A percentile compares a stretch with the other conserved stretches of the same genome.
These are phyloP conservation scores for Talinum fruticosum DNA, from an alignment of 148 eudicot genomes.

Conservation along the genomic window DNA sequence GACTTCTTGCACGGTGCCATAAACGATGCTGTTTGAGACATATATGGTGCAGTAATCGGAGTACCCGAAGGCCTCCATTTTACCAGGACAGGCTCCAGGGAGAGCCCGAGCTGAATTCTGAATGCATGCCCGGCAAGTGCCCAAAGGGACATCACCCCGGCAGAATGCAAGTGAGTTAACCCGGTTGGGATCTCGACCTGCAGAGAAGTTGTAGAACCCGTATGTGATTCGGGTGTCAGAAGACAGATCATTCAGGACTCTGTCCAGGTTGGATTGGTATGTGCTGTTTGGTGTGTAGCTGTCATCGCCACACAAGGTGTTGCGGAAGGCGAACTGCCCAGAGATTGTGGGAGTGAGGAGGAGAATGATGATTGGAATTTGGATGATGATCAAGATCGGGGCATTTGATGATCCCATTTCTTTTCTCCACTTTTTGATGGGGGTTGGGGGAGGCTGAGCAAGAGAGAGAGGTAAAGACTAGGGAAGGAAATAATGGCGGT, in stretches of 20 bases:
- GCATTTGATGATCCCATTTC: not conserved
- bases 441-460: too few species aligned
- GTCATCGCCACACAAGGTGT: not conserved
- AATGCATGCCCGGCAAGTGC: conserved; percentile 24
- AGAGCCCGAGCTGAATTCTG: not conserved
- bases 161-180: conserved; percentile 21
- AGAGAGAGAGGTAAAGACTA: too few species aligned
- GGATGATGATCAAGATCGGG: not conserved
- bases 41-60: conserved; percentile 18
- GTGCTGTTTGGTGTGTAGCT: not conserved
- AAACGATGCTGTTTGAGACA: conserved; percentile 12
- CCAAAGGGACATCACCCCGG: conserved; percentile 25
- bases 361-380: not conserved
- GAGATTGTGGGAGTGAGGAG: not conserved
- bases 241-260: not conserved
- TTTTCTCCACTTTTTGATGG: too few species aligned
- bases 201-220: conserved; percentile 26
- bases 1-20: conserved; percentile 3
- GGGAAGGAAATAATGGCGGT: too few species aligned
- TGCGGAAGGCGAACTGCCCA: not conserved
- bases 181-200: conserved; percentile 8
- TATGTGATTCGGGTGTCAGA: conserved; percentile 21
- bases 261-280: not conserved
- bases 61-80: conserved; percentile 23
- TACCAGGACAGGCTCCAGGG: conserved; percentile 12